Base-by-base conservation (phyloP, 1,139 yeast species). In the Sugiyamaella sp. region DNA sequence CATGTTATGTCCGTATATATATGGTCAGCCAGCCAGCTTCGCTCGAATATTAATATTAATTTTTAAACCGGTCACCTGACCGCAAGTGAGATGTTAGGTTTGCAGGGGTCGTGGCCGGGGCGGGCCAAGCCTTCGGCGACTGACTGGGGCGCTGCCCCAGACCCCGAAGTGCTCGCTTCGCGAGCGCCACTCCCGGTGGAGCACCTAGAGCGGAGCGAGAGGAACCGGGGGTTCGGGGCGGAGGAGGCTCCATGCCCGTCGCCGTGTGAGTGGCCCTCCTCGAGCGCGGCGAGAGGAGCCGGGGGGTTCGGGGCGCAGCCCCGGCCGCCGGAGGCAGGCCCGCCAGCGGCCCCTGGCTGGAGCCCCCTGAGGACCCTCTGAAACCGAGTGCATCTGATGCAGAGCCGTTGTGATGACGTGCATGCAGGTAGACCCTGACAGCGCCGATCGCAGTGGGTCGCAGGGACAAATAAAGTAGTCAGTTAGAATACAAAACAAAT, bases 141-240 rank as follows among this genome's bases (percentile, higher is more conserved):
- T 29, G 35, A 14, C 35, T 29, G 35, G 35, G 35, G 35, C 35
- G 8, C 35, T 12, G 35, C 35, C 35, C 35, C 35, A 29, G 35
- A 12, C 35, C 35, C 35, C 35, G 35, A 10, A 14, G n/a, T n/a
- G 35, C 35, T 29, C 35, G 35, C 35, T 29, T 12, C 35, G 35
- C n/a, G n/a, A n/a, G n/a, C n/a, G n/a, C n/a, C n/a, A n/a, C n/a
- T n/a, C n/a, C n/a, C n/a, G n/a, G n/a, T n/a, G n/a, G n/a, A n/a
- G n/a, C n/a, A n/a, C n/a, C n/a, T n/a, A n/a, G n/a, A n/a, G n/a
- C n/a, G n/a, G n/a, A n/a, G n/a, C n/a, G n/a, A n/a, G n/a, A n/a
- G n/a, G n/a, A n/a, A n/a, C n/a, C n/a, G n/a, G n/a, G n/a, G n/a
- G n/a, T n/a, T n/a, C n/a, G n/a, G n/a, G n/a, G n/a, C n/a, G n/a